These are phyloP conservation scores for Saccharomycopsis hybrid DNA, from an alignment of 1,139 yeast species.

Conservation along the genomic window DNA sequence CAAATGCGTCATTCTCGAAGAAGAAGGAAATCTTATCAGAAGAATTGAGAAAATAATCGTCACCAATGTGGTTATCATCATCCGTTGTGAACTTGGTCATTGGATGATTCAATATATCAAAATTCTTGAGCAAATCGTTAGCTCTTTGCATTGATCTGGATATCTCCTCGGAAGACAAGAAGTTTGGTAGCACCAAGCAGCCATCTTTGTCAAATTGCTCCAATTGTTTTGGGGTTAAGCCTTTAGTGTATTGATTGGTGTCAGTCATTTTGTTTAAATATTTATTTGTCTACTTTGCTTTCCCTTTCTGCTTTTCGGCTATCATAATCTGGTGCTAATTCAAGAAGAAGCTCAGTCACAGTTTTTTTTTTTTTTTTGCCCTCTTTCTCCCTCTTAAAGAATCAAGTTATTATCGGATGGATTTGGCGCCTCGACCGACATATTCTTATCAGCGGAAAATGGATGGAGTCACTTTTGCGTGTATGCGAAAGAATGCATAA, in stretches of 20 bases:
- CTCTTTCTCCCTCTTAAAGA: no score
- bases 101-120: slow-evolving; percentile 59
- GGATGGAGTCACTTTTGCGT: no score
- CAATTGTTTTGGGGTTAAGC: slow-evolving; percentile 36
- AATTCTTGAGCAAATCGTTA: slow-evolving; percentile 38
- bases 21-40: slow-evolving; percentile 65
- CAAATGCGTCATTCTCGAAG: slow-evolving; percentile 68
- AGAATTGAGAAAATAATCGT: slow-evolving; percentile 62
- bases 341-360: no score
- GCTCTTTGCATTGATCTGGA: slow-evolving; percentile 38
- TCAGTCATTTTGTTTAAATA: not conserved
- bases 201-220: slow-evolving; percentile 49
- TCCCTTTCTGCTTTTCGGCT: no score
- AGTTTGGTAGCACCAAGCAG: slow-evolving; percentile 53
- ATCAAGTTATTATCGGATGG: no score
- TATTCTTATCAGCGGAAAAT: no score
- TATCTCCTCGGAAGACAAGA: slow-evolving; percentile 40
- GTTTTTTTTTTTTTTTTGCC: no score
- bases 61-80: slow-evolving; percentile 63
- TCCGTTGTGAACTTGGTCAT: slow-evolving; percentile 61
- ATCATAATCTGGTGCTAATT: no score
- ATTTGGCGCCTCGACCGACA: no score
- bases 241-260: not conserved
- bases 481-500: no score
- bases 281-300: no score